Evolutionary conservation across 2,329 filamentous ascomycete species (phyloP).

Genomic region (Juglanconis sp.): DNA sequence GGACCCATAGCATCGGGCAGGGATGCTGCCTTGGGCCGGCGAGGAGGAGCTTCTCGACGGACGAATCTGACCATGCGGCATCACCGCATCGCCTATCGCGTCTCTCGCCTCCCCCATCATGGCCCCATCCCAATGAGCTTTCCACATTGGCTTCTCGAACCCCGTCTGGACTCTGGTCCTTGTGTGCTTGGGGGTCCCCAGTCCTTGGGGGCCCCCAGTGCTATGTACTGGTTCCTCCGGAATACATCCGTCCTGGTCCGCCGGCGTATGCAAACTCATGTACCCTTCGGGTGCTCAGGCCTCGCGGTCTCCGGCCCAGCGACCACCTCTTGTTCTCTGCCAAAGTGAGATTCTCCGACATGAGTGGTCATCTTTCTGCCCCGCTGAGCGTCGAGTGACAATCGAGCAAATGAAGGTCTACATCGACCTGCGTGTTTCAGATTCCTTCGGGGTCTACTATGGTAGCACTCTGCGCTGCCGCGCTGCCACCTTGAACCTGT

Average conservation of each 20-base stretch:
- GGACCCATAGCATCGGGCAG: background rate
- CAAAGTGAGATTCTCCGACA: slow-evolving; percentile 3
- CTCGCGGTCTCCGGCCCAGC: slow-evolving; percentile 12
- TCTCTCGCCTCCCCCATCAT: background rate
- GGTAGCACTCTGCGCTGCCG: slow-evolving; percentile 15
- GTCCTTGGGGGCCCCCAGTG: slow-evolving; percentile 1
- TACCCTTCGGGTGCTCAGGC: slow-evolving; percentile 5
- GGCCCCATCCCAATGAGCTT: slow-evolving; percentile 12
- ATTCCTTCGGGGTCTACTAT: slow-evolving; percentile 3
- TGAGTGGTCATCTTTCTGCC: slow-evolving; percentile 13
- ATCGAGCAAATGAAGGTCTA: slow-evolving; percentile 9
- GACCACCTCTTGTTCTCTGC: slow-evolving; percentile 9
- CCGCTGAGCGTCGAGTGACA: slow-evolving; percentile 14
- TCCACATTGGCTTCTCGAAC: slow-evolving; percentile 11
- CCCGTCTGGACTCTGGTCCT: slow-evolving; percentile 4
- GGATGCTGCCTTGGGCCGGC: background rate
- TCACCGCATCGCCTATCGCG: slow-evolving; percentile 10
- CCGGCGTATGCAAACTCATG: slow-evolving; percentile 2
- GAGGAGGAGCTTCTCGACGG: background rate
- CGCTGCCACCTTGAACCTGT: slow-evolving; percentile 10
- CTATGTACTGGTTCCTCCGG: slow-evolving; percentile 6
- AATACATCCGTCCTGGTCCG: slow-evolving; percentile 10
- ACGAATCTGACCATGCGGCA: background rate
- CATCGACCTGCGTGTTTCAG: slow-evolving; percentile 18
- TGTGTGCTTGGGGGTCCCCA: slow-evolving; percentile 1